Percentiles rank a stretch among this genome's conserved stretches.
Evolutionary conservation across 1,284 basidiomycete species (phyloP).

Genomic region (Phylloboletellus chloephorus): DNA sequence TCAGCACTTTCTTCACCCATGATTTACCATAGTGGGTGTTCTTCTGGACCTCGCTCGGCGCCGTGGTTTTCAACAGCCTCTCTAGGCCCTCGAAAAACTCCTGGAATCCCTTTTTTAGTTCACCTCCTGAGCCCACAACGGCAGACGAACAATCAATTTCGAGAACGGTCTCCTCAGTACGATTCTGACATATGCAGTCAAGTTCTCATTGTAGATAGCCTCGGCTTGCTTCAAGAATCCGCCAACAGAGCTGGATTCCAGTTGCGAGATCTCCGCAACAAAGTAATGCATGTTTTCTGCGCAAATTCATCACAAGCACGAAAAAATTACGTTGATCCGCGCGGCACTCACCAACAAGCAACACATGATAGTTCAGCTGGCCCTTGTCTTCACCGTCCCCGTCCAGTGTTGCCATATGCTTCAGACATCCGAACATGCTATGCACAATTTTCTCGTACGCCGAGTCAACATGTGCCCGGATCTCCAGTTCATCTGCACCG

Average conservation of each 20-base stretch:
- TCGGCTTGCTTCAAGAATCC: conserved; percentile 74
- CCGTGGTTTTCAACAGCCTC: conserved; percentile 75
- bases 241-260: conserved; percentile 64
- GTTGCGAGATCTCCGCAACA: conserved; percentile 70
- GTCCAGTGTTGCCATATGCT: conserved; percentile 92
- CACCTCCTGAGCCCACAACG: not conserved
- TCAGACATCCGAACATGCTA: conserved; percentile 87
- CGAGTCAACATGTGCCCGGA: conserved; percentile 73
- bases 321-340: not conserved
- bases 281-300: conserved; percentile 97
- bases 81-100: conserved; percentile 95
- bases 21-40: conserved; percentile 76
- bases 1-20: conserved; percentile 78
- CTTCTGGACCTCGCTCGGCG: conserved; percentile 73
- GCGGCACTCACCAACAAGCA: conserved; percentile 78
- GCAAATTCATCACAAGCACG: conserved; percentile 5
- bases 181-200: conserved; percentile 81
- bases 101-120: conserved; percentile 38
- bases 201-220: conserved; percentile 82
- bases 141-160: conserved; percentile 73
- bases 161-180: conserved; percentile 83
- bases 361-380: conserved; percentile 93
- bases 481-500: conserved; percentile 69
- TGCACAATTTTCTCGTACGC: conserved; percentile 87
- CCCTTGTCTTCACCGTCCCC: conserved; percentile 93